Percentiles rank a stretch among this genome's conserved stretches.
Conservation (phyloP, 2,329 filamentous ascomycete species). For the Aspergillus melleus region DNA sequence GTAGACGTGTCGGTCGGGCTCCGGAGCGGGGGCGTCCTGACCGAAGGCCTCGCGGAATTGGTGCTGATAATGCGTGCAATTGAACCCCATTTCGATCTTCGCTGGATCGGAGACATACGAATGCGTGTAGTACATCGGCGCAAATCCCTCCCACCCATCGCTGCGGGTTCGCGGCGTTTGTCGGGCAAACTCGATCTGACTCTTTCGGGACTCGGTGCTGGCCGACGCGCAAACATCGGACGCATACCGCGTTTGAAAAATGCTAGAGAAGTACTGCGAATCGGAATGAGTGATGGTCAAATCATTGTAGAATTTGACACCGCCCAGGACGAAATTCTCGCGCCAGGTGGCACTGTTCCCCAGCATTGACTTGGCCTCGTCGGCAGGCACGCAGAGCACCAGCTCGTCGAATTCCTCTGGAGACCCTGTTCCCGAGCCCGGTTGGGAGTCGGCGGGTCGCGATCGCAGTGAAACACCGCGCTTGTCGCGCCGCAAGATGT, state of each 20-base stretch:
- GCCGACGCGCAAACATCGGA: constrained; percentile 51
- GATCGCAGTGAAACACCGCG: constrained; percentile 51
- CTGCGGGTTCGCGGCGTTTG: constrained; percentile 36
- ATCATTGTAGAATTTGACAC: constrained; percentile 65
- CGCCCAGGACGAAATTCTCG: constrained; percentile 68
- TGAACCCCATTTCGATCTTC: constrained; percentile 66
- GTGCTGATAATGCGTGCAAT: constrained; percentile 73
- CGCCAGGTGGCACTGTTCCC: constrained; percentile 54
- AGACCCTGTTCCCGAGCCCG: constrained; percentile 14
- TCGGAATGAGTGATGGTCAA: constrained; percentile 63
- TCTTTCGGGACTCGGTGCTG: constrained; percentile 43
- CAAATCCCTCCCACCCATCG: constrained; percentile 47
- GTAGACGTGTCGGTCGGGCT: constrained; percentile 64
- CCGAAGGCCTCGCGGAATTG: constrained; percentile 58
- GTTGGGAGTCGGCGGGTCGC: constrained; percentile 10
- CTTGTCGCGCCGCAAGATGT: constrained; percentile 51
- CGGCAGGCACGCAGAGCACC: constrained; percentile 57
- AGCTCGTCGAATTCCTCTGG: constrained; percentile 58
- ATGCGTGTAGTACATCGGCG: constrained; percentile 63
- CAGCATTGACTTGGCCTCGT: constrained; percentile 57
- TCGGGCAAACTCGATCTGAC: constrained; percentile 50
- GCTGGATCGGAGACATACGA: constrained; percentile 54
- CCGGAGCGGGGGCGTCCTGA: constrained; percentile 27
- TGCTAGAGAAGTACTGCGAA: constrained; percentile 56
- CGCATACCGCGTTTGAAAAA: constrained; percentile 58